A percentile compares a stretch with the other conserved stretches of the same genome.
phyloP scores from a whole-genome alignment of 257 asterid species.

The Nicotiana knightiana region DNA sequence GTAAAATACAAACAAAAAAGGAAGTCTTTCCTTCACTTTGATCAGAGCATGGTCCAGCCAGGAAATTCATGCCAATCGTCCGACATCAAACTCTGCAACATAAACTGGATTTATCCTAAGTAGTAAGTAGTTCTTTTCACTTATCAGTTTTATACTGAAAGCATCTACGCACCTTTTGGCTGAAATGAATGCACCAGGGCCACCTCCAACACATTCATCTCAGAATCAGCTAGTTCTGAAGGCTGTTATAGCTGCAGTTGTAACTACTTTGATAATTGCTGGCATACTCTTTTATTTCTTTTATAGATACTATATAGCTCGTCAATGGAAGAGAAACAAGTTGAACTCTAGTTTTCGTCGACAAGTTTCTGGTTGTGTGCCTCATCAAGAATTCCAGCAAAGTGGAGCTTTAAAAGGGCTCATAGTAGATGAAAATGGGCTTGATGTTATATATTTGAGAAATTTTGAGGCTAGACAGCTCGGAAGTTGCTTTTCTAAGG shows the following conservation, averaged over 20 bases:
- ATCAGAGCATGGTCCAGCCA: background rate
- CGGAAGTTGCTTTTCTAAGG: constrained; percentile 52
- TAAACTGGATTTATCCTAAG: background rate
- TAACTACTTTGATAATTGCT: constrained; percentile 30
- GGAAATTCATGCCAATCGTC: background rate
- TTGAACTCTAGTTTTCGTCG: constrained; percentile 43
- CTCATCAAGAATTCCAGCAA: constrained; percentile 33
- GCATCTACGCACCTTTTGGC: background rate
- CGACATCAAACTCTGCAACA: background rate
- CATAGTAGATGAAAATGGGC: constrained; percentile 65
- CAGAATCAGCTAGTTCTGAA: constrained; percentile 23
- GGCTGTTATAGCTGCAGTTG: constrained; percentile 47
- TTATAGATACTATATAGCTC: constrained; percentile 24
- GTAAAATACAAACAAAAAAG: background rate
- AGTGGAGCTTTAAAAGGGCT: constrained; percentile 50
- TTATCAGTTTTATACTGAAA: background rate
- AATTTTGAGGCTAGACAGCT: constrained; percentile 29
- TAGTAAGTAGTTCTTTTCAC: background rate
- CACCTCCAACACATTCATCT: constrained; percentile 20
- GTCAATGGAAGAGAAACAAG: constrained; percentile 17
- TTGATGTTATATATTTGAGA: constrained; percentile 59
- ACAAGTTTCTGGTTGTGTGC: constrained; percentile 16
- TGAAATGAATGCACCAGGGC: background rate
- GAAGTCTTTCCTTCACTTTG: background rate
- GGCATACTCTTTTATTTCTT: constrained; percentile 33